These are phyloP conservation scores for Trichosanthes cucumerina DNA, from an alignment of 306 rosid species.

Conservation along the genomic window DNA sequence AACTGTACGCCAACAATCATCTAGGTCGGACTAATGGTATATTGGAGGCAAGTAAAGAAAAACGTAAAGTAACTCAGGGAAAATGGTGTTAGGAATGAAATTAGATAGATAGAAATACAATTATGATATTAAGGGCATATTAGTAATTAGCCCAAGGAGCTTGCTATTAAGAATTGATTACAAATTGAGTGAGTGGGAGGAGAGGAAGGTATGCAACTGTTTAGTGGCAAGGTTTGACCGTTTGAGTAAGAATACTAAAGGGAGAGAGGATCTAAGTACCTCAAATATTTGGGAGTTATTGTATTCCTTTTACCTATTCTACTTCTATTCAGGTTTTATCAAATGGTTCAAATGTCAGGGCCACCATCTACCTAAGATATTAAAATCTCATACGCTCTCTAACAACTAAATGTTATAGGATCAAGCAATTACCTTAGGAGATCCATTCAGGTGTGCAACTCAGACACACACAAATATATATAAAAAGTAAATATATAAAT, in stretches of 20 bases:
- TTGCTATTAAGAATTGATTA: too few species aligned
- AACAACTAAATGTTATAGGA: neutral
- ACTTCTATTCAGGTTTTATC: neutral
- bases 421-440: neutral
- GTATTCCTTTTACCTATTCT: neutral
- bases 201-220: too few species aligned
- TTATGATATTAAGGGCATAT: too few species aligned
- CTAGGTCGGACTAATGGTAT: neutral
- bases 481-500: neutral
- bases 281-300: neutral
- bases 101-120: too few species aligned
- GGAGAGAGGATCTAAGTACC: neutral
- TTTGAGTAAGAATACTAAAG: too few species aligned
- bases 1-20: neutral
- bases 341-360: neutral
- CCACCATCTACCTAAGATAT: neutral
- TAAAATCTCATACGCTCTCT: neutral
- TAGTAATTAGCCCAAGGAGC: too few species aligned
- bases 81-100: neutral
- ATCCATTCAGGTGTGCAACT: neutral
- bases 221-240: too few species aligned
- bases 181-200: too few species aligned
- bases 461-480: neutral
- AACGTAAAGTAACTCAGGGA: too few species aligned
- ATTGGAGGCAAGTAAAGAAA: neutral